Evolutionary conservation across 306 rosid genomes (phyloP), one percentile per base, ranked within the genome.

Genomic region (Potentilla sterilis): DNA sequence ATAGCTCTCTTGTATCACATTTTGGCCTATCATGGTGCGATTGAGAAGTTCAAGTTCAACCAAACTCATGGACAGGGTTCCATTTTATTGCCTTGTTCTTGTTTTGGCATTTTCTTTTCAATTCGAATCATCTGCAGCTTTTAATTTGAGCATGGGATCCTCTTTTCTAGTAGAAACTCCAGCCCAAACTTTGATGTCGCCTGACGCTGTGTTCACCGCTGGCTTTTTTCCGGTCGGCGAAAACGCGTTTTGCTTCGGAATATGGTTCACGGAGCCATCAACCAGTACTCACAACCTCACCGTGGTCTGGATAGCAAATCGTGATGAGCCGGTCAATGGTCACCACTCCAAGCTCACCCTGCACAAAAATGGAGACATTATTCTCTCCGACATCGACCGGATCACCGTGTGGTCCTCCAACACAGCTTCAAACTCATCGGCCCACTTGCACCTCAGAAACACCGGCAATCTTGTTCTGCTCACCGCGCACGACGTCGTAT

Each of bases 241-340:
- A 44, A 89, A 89, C 37, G 93, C 91, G 0, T 87, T 73, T 28
- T 78, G 80, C 79, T 89, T 87, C 9, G 89, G 87, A 32, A 41
- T 89, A 55, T 82, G 89, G 86, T 87, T 76, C 62, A 64, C 77
- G 0, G 78, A 57, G 22, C 70, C 84, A 24, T 7, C 75, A 7
- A 44, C 4, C 38, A 18, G 6, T 6, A 14, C 67, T 47, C 22
- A 9, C 47, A 64, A 51, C 69, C 55, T 74, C 21, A 78, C 88
- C 22, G 6, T 80, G 9, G 83, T 89, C 24, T 89, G 91, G 89
- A 83, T 65, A 78, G 93, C 91, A 0, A 87, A 87, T 74, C 87
- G 91, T 21, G 81, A 85, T 74, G 47, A 78, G 1, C 86, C 82
- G 0, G 88, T 85, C 43, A 87, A 83, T 70, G 88, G 91, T 15